Conservation (phyloP, 1,139 yeast species). For the Candida neerlandica region DNA sequence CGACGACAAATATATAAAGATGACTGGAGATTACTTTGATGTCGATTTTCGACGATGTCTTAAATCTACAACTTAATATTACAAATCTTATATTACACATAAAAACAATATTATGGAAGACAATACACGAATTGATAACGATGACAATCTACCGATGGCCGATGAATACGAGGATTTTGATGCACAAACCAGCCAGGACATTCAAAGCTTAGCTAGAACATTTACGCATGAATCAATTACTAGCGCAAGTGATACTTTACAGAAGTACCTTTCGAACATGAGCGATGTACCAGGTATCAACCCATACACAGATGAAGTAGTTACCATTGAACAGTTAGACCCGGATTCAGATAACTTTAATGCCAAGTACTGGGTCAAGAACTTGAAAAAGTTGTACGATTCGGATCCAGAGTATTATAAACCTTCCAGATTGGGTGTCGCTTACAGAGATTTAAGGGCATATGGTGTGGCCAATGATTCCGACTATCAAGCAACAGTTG, state of each 20-base stretch:
- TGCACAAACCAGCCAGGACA: slow-evolving; percentile 27
- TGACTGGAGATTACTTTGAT: too few relatives aligned
- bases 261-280: slow-evolving; percentile 48
- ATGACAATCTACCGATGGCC: not conserved
- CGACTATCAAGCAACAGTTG: slow-evolving; percentile 74
- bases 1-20: too few relatives aligned
- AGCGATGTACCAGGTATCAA: slow-evolving; percentile 53
- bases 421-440: slow-evolving; percentile 63
- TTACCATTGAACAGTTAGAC: slow-evolving; percentile 12
- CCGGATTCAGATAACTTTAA: slow-evolving; percentile 14
- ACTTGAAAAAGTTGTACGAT: slow-evolving; percentile 54
- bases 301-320: slow-evolving; percentile 29
- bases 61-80: too few relatives aligned
- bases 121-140: not conserved
- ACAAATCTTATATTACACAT: too few relatives aligned
- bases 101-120: not conserved
- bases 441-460: slow-evolving; percentile 68
- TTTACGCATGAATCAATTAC: slow-evolving; percentile 22
- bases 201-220: slow-evolving; percentile 36
- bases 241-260: slow-evolving; percentile 8
- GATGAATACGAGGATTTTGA: slow-evolving; percentile 33
- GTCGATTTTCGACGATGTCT: too few relatives aligned
- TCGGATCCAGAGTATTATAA: slow-evolving; percentile 66
- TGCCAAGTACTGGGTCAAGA: slow-evolving; percentile 64
- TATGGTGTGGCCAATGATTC: slow-evolving; percentile 76